Evolutionary conservation across 2,329 filamentous ascomycete genomes (phyloP), one percentile per base, ranked within the genome.

Genomic region (Exophiala sp.): DNA sequence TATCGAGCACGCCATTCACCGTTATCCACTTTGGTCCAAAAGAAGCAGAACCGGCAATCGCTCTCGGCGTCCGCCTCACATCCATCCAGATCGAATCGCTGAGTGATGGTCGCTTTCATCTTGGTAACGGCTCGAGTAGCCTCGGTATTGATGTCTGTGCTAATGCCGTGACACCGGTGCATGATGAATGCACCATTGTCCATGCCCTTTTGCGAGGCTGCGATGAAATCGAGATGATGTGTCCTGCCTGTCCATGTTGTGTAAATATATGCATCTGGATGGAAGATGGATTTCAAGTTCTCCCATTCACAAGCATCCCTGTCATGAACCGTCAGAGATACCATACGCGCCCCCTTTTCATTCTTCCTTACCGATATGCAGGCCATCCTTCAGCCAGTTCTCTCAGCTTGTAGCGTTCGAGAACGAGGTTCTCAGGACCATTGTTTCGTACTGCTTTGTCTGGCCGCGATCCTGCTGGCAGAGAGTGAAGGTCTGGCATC

Each of bases 51-150:
- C 3, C 60, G 55, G 39, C 60, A 62, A 39, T 62, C 60, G 24
- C 58, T 59, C 53, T 62, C 60, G n/a, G 55, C 58, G 34, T 62
- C 60, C 32, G 50, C 58, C 20, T 62, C 58, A 39, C 32, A 42
- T 1, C 54, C 60, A 46, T 68, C 65, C 47, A 66, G 41, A 14
- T 60, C 62, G 34, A 80, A 79, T 33, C 77, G 72, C 62, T 79
- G 76, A 3, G 76, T 79, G 65, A 78, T 79, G 47, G 77, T 79
- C 9, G 75, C 75, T 68, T 79, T 79, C 76, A 79, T 78, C 68
- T 78, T 79, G 57, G 76, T 76, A 18, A 79, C 68, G 46, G 76
- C 77, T 32, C 76, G 75, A 40, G 59, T 62, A 6, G 60, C 68
- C 8, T 62, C 55, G 10, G 62, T 63, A 59, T 68, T 72, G 32